Evolutionary conservation across 1,284 basidiomycete genomes (phyloP).

Genomic region (Trametes polyzona): DNA sequence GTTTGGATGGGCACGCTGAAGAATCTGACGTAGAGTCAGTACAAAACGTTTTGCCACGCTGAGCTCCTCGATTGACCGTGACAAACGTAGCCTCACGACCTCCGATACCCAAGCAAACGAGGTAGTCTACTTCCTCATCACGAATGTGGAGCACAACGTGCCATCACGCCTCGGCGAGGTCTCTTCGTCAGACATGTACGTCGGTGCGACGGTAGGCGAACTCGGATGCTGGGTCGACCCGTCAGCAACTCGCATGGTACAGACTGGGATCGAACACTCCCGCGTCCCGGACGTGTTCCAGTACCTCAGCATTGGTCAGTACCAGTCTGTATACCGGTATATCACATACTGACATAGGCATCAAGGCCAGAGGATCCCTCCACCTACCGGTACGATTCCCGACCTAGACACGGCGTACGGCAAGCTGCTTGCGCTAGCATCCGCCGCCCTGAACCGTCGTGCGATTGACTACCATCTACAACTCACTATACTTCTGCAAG

Average conservation of each 20-base stretch:
- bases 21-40: conserved; percentile 22
- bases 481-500: conserved; percentile 74
- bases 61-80: too few relatives aligned
- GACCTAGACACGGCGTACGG: conserved; percentile 37
- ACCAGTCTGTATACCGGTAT: background rate
- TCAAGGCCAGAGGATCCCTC: conserved; percentile 4
- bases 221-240: conserved; percentile 89
- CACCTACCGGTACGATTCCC: conserved; percentile 31
- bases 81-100: background rate
- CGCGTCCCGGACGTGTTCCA: conserved; percentile 62
- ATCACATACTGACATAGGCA: background rate
- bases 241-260: conserved; percentile 72
- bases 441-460: conserved; percentile 57
- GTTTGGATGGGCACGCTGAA: conserved; percentile 36
- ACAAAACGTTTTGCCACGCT: background rate
- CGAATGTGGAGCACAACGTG: conserved; percentile 73
- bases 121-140: conserved; percentile 79
- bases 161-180: conserved; percentile 39
- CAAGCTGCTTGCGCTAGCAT: conserved; percentile 54
- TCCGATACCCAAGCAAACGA: conserved; percentile 33
- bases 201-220: conserved; percentile 62
- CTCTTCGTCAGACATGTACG: conserved; percentile 46
- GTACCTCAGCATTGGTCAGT: conserved; percentile 58
- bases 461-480: conserved; percentile 65
- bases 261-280: conserved; percentile 77